Evolutionary conservation across 2,329 filamentous ascomycete genomes (phyloP).

Genomic region (Ophiostoma tasmaniense): DNA sequence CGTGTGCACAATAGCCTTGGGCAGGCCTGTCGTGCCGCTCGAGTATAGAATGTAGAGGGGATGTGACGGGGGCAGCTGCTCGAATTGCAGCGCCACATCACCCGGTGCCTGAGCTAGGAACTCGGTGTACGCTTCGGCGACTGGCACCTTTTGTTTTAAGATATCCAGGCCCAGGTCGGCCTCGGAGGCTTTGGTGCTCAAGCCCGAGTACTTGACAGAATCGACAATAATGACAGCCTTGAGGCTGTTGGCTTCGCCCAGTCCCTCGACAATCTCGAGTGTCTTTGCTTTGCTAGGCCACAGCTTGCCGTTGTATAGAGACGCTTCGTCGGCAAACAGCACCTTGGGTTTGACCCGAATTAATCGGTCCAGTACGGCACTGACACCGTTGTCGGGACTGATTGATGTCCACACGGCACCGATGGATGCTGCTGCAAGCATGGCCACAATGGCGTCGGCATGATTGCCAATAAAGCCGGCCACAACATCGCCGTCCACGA

Average conservation of each 20-base stretch:
- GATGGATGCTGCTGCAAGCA: constrained; percentile 72
- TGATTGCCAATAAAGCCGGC: constrained; percentile 83
- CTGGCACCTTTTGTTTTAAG: constrained; percentile 33
- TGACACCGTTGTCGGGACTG: constrained; percentile 84
- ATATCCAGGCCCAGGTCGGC: constrained; percentile 35
- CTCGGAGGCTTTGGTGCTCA: constrained; percentile 18
- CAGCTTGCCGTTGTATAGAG: constrained; percentile 82
- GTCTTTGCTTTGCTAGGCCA: constrained; percentile 77
- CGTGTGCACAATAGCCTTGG: constrained; percentile 92
- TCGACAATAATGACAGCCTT: constrained; percentile 68
- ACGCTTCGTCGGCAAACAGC: constrained; percentile 80
- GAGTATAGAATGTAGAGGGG: constrained; percentile 93
- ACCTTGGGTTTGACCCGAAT: constrained; percentile 76
- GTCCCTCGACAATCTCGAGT: constrained; percentile 59
- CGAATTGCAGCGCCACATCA: constrained; percentile 51
- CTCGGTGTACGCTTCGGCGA: constrained; percentile 36
- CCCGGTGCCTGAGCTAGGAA: constrained; percentile 37
- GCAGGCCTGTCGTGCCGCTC: constrained; percentile 76
- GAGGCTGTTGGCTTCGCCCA: constrained; percentile 49
- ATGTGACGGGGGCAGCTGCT: constrained; percentile 72
- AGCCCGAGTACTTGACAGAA: constrained; percentile 31
- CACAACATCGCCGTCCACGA: constrained; percentile 50
- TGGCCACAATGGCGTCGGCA: constrained; percentile 74
- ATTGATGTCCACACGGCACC: constrained; percentile 91
- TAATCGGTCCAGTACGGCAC: constrained; percentile 80